phyloP scores from a whole-genome alignment of 2,329 filamentous ascomycete genomes.

The Fusarium sp. region DNA sequence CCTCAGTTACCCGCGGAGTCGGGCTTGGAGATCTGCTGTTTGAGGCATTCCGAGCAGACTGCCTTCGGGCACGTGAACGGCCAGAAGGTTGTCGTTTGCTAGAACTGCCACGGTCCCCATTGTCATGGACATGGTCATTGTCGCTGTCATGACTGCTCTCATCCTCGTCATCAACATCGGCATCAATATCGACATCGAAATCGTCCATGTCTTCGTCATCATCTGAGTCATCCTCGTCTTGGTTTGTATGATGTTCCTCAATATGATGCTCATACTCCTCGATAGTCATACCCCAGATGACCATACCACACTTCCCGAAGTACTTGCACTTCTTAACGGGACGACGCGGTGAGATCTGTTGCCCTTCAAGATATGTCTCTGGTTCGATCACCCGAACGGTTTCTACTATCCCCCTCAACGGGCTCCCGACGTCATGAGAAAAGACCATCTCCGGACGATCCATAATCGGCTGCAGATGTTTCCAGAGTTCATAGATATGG shows the following conservation, averaged over 20 bases:
- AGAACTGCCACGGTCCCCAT: background rate
- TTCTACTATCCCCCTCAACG: background rate
- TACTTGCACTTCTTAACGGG: slow-evolving; percentile 4
- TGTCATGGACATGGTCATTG: no score
- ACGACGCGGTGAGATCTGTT: background rate
- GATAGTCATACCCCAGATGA: slow-evolving; percentile 5
- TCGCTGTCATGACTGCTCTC: background rate
- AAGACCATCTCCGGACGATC: background rate
- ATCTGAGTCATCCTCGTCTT: background rate
- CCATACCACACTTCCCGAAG: slow-evolving; percentile 23
- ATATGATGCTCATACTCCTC: slow-evolving; percentile 18
- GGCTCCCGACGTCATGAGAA: background rate
- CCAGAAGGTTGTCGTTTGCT: background rate
- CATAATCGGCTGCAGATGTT: background rate
- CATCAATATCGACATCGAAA: background rate
- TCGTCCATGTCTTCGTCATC: background rate
- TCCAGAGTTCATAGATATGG: slow-evolving; percentile 35
- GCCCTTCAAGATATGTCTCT: background rate
- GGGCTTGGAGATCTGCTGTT: background rate
- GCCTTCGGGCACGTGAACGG: background rate
- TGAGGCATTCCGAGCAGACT: background rate
- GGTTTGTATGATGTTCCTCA: background rate
- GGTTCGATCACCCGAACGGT: background rate
- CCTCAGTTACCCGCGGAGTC: background rate
- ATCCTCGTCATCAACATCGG: no score